Evolutionary conservation across 2,329 filamentous ascomycete species (phyloP), one percentile per base, ranked within the genome.

Genomic region (Ascochyta rabiei): DNA sequence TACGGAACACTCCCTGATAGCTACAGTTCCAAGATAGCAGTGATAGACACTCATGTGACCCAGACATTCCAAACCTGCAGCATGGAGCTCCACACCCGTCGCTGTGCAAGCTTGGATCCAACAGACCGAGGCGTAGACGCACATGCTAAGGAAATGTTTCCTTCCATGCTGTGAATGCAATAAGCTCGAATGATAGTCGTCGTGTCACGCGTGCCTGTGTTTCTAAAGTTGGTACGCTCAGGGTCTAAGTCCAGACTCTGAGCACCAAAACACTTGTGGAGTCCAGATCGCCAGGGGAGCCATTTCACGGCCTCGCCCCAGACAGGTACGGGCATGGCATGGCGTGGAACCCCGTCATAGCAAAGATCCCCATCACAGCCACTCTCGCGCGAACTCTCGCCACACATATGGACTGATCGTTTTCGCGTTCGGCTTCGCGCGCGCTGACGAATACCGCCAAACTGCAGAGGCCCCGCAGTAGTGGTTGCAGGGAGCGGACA

Each of bases 281-380:
- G 52, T 37, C 45, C 48, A 30, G 57, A 57, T 60, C 53, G 57
- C 47, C 57, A 60, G 57, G 57, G 49, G 49, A 16, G 23, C 48
- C 43, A 38, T 37, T 26, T 38, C 15, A 6, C 31, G n/a, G 6
- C n/a, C n/a, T 34, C 31, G 28, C 28, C 28, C 4, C 1, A 30
- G 26, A 30, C 12, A 13, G 12, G 28, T 15, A 15, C 12, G 12
- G 28, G 31, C 31, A 43, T 34, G 31, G 26, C 13, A 45, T 15
- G 30, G 38, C 35, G 34, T 45, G 45, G 40, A 44, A n/a, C 35
- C 34, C 23, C 13, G 10, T 38, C 35, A 21, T 23, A 38, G 46
- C 23, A 49, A 55, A 51, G 55, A 63, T 60, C 53, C 48, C 19
- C 51, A 51, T 46, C 56, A 63, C 61, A 66, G 60, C 60, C 62